Evolutionary conservation across 225 moss, liverwort and hornwort species (phyloP), one percentile per base, ranked within the genome.

Genomic region (Lunularia cruciata): DNA sequence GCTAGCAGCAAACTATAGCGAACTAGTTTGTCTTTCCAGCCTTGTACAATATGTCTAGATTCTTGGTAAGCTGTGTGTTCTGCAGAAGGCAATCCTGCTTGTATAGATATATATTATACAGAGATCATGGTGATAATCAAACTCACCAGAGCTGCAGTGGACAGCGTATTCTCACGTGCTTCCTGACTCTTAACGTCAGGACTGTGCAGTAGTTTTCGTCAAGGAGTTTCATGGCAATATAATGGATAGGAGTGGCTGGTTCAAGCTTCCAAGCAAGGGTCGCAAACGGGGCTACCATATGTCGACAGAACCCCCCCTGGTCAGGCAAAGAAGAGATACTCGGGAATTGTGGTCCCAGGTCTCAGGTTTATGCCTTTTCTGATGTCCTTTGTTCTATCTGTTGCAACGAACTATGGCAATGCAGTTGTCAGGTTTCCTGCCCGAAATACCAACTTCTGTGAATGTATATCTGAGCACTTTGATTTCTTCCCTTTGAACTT

Each of bases 21-120:
- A 65, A 12, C 36, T n/a, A 56, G 30, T 49, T 58, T 12, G 49
- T 38, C 65, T 28, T 35, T 34, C 63, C 25, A 25, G 33, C 52
- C 46, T 43, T 60, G 65, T 71, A 63, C 57, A 59, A 49, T 51
- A 71, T 12, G 39, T 22, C 20, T 39, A 11, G 37, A 49, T 54
- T 30, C 45, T 22, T 46, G 71, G 48, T 31, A n/a, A 36, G 48
- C 35, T 4, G 67, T 51, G 43, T 63, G 33, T 54, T 54, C 14
- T 36, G 51, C 25, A 47, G 32, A 63, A 62, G 53, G 23, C 54
- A 74, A 11, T 42, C 25, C 63, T 36, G 57, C 70, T 16, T 76
- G 70, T 70, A 76, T 64, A 65, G 37, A 37, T 68, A 57, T 57
- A 57, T 23, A 30, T 31, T 57, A 70, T 65, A 64, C 46, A 69